Conservation (phyloP, 164 flowering plant species). For the Magnolia officinalis region DNA sequence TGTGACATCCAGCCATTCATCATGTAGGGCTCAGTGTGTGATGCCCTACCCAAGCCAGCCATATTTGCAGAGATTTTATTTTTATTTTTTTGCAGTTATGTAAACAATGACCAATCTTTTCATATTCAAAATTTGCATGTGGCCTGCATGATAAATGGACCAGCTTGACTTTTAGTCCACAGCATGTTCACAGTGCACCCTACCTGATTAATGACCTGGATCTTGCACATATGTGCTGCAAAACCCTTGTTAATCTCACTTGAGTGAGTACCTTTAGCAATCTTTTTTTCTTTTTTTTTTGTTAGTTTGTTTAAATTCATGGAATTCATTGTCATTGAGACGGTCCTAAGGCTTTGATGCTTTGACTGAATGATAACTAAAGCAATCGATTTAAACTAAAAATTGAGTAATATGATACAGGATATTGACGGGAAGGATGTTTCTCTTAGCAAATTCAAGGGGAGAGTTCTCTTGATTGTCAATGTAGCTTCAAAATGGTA, state of each 20-base stretch:
- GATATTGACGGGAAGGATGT: constrained; percentile 87
- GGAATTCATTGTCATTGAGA: not conserved
- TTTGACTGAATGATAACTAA: not conserved
- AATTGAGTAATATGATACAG: constrained; percentile 31
- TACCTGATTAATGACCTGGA: no score
- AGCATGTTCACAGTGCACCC: no score
- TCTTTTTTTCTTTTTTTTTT: not conserved
- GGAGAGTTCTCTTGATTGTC: constrained; percentile 76
- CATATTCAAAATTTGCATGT: no score
- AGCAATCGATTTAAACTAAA: not conserved
- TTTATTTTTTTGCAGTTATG: no score
- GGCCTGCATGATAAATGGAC: no score
- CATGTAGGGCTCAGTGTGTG: no score
- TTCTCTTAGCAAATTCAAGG: constrained; percentile 77
- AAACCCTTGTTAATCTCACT: not conserved
- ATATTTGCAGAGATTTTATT: no score
- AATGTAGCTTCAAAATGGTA: constrained; percentile 96
- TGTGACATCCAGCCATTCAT: no score
- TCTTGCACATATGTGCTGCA: no score
- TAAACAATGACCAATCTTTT: no score
- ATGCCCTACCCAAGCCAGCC: no score
- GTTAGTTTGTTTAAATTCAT: not conserved
- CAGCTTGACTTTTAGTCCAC: no score
- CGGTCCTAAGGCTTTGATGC: not conserved
- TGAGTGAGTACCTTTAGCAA: not conserved